Evolutionary conservation across 176 grass and related monocot genomes (phyloP).

Genomic region (Areca catechu): DNA sequence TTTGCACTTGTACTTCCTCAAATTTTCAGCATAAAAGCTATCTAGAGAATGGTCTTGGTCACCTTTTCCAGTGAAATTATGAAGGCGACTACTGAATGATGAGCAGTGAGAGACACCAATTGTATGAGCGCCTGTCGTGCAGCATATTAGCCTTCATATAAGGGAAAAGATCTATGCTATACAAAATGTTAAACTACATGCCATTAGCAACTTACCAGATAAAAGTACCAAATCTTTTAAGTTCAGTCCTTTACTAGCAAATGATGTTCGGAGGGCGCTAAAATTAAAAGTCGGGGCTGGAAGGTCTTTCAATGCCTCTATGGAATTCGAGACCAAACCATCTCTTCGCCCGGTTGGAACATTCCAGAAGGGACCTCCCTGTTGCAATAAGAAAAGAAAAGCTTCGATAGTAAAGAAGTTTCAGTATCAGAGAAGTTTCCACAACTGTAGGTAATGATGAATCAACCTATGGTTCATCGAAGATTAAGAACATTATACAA

Average conservation of each 20-base stretch:
- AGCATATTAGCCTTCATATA: background rate
- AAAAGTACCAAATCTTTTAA: constrained; percentile 10
- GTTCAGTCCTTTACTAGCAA: constrained; percentile 17
- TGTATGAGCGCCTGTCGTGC: constrained; percentile 13
- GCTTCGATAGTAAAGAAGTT: background rate
- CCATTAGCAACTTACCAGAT: constrained; percentile 2
- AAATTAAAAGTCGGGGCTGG: constrained; percentile 16
- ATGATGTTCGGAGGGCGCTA: background rate
- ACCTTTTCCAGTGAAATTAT: constrained; percentile 19
- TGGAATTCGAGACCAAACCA: constrained; percentile 4
- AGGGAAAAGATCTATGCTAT: no score
- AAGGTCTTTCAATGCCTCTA: constrained; percentile 1
- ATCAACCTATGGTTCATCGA: no score
- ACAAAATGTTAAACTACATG: background rate
- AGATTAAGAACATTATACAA: no score
- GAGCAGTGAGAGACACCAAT: constrained; percentile 17
- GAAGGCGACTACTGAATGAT: constrained; percentile 15
- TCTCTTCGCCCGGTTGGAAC: constrained; percentile 22
- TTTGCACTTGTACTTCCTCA: constrained; percentile 23
- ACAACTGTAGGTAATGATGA: no score
- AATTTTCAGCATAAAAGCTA: constrained; percentile 1
- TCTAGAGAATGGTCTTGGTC: constrained; percentile 13
- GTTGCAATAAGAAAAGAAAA: background rate
- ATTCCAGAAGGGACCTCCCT: constrained; percentile 22
- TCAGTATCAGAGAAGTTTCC: background rate